A percentile compares a stretch with the other conserved stretches of the same genome.
Evolutionary conservation across 371 early-diverging fungal species (phyloP).

Genomic region (Encephalitozoon intestinalis): DNA sequence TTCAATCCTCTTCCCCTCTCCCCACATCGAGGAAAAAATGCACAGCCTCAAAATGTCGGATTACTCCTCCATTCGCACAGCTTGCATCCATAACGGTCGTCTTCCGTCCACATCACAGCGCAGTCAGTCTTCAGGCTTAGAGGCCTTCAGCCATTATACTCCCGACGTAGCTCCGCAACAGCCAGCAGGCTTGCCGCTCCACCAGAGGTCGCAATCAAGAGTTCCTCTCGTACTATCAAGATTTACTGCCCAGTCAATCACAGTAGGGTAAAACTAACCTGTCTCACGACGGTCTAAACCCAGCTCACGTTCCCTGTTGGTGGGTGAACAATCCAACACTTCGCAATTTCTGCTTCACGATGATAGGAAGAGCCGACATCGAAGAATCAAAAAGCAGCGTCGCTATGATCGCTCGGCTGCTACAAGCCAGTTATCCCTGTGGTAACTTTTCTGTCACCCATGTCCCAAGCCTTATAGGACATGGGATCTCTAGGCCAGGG

Average conservation of each 20-base stretch:
- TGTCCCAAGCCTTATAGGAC: slow-evolving; percentile 62
- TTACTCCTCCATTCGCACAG: slow-evolving; percentile 35
- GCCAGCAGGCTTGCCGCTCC: slow-evolving; percentile 62
- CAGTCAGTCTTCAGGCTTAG: slow-evolving; percentile 63
- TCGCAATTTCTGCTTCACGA: slow-evolving; percentile 65
- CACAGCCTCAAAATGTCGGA: slow-evolving; percentile 21
- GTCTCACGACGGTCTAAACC: slow-evolving; percentile 68
- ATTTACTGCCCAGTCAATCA: slow-evolving; percentile 62
- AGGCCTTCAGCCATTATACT: slow-evolving; percentile 65
- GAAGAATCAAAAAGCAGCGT: slow-evolving; percentile 67
- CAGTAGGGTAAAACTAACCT: slow-evolving; percentile 68
- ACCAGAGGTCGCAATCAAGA: slow-evolving; percentile 64
- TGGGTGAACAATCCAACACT: slow-evolving; percentile 66
- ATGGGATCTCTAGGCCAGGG: slow-evolving; percentile 67
- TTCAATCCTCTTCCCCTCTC: too few species aligned
- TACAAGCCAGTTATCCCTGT: slow-evolving; percentile 68
- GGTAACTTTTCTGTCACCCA: slow-evolving; percentile 68
- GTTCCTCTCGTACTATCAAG: slow-evolving; percentile 65
- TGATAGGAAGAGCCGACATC: slow-evolving; percentile 68
- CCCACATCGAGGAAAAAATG: not conserved
- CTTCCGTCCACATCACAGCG: slow-evolving; percentile 8
- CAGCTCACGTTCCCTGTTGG: slow-evolving; percentile 67
- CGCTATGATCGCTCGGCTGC: slow-evolving; percentile 67
- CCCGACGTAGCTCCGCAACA: slow-evolving; percentile 64
- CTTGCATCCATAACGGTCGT: not conserved